These are phyloP conservation scores for Collariella sp. DNA, from an alignment of 495 filamentous ascomycete species.

Conservation along the genomic window DNA sequence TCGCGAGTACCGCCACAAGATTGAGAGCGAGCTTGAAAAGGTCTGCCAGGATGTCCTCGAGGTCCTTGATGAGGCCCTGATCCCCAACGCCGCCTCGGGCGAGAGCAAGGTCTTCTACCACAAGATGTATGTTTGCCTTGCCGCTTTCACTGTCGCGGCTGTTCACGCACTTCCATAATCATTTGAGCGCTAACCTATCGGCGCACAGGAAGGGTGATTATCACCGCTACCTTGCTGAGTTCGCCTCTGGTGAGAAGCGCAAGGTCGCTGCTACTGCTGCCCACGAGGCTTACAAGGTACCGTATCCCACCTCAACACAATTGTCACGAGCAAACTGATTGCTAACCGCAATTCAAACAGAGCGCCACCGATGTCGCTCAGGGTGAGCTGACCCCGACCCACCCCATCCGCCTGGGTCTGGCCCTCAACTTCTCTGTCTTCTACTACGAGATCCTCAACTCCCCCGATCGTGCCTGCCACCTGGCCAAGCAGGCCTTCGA, in stretches of 20 bases:
- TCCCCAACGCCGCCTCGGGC: conserved; percentile 94
- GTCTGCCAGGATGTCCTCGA: conserved; percentile 98
- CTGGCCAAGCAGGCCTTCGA: conserved; percentile 99
- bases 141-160: background rate
- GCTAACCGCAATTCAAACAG: conserved; percentile 36
- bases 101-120: conserved; percentile 99
- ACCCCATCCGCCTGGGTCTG: conserved; percentile 96
- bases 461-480: conserved; percentile 96
- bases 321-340: background rate
- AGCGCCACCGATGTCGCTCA: conserved; percentile 97
- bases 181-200: conserved; percentile 2
- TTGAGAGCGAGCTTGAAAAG: conserved; percentile 94
- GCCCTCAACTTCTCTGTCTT: conserved; percentile 99
- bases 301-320: background rate
- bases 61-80: conserved; percentile 89
- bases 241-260: conserved; percentile 97
- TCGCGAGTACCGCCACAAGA: conserved; percentile 97
- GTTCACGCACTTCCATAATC: background rate
- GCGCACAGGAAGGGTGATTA: conserved; percentile 93
- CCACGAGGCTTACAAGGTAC: conserved; percentile 98
- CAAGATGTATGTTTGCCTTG: conserved; percentile 77
- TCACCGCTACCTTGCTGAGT: conserved; percentile 98
- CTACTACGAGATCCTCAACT: conserved; percentile 99
- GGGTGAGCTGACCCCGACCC: conserved; percentile 93
- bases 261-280: conserved; percentile 93